Evolutionary conservation across 1,284 basidiomycete genomes (phyloP).

Genomic region (Tilletia indica): DNA sequence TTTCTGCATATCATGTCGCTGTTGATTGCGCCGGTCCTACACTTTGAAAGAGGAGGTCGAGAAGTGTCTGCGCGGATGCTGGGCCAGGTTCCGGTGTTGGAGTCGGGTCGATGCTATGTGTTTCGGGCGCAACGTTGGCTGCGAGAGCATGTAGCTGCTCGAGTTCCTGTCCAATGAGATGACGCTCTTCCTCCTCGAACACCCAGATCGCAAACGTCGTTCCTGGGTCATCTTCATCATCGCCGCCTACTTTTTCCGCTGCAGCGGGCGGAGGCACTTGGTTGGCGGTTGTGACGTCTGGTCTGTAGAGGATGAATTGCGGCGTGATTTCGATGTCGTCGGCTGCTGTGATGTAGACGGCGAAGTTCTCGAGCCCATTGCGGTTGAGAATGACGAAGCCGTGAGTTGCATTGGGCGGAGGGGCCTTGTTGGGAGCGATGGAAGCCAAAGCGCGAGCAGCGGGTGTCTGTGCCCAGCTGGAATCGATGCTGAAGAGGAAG

Average conservation of each 20-base stretch:
- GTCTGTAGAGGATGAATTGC: constrained; percentile 72
- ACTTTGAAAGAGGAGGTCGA: constrained; percentile 9
- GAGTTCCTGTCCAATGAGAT: constrained; percentile 9
- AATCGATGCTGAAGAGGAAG: constrained; percentile 67
- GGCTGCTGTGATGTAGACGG: constrained; percentile 73
- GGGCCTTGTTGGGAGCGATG: constrained; percentile 16
- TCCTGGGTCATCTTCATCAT: neutral
- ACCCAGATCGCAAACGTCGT: constrained; percentile 15
- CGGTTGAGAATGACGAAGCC: constrained; percentile 85
- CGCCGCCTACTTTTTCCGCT: neutral
- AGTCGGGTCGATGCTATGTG: neutral
- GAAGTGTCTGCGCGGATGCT: neutral
- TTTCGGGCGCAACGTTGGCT: neutral
- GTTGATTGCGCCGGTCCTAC: neutral
- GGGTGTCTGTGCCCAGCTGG: neutral
- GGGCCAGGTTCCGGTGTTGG: neutral
- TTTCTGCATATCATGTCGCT: neutral
- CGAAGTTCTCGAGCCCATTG: constrained; percentile 78
- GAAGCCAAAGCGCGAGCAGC: neutral
- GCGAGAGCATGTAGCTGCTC: constrained; percentile 11
- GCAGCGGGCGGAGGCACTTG: neutral
- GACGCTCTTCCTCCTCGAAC: constrained; percentile 12
- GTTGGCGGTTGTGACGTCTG: constrained; percentile 56
- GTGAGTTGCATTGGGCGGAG: constrained; percentile 62
- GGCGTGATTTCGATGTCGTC: constrained; percentile 68